Conservation (phyloP, 169 alveolate genomes). For the Cryptosporidium viatorum region DNA sequence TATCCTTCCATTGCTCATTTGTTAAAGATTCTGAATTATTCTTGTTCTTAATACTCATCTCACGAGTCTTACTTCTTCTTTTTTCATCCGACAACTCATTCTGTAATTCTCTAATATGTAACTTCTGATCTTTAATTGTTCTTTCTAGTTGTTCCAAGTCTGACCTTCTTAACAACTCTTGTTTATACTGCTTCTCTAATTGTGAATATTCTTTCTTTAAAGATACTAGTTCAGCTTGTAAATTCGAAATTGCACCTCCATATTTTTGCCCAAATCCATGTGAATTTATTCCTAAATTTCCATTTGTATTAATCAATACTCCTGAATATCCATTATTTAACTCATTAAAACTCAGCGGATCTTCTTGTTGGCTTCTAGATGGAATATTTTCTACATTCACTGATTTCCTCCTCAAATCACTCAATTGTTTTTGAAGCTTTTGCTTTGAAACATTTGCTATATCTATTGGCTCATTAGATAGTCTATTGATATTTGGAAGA, state of each 20-base stretch:
- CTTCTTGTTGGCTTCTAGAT: slow-evolving; percentile 50
- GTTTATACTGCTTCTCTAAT: slow-evolving; percentile 69
- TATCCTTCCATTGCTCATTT: slow-evolving; percentile 61
- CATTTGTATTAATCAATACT: neutral
- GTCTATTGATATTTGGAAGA: slow-evolving; percentile 52
- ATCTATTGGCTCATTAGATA: slow-evolving; percentile 31
- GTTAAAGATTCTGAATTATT: slow-evolving; percentile 7
- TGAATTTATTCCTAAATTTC: neutral
- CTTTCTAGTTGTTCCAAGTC: slow-evolving; percentile 41
- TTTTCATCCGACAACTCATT: slow-evolving; percentile 68
- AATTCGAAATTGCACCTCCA: slow-evolving; percentile 23
- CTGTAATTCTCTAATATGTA: slow-evolving; percentile 59
- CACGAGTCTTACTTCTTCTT: slow-evolving; percentile 48
- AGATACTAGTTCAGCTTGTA: slow-evolving; percentile 54
- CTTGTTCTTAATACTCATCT: slow-evolving; percentile 40
- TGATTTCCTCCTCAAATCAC: slow-evolving; percentile 31
- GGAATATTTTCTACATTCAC: slow-evolving; percentile 34
- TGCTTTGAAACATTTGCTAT: slow-evolving; percentile 38
- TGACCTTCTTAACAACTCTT: slow-evolving; percentile 41
- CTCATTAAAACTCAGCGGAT: slow-evolving; percentile 1
- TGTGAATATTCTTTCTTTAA: slow-evolving; percentile 33
- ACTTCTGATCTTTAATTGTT: slow-evolving; percentile 53
- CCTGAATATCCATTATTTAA: slow-evolving; percentile 54
- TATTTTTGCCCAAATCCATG: slow-evolving; percentile 7
- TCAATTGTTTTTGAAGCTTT: slow-evolving; percentile 42